These are phyloP conservation scores for Flaveria trinervia DNA, from an alignment of 129 eudicot genomes.

Conservation along the genomic window DNA sequence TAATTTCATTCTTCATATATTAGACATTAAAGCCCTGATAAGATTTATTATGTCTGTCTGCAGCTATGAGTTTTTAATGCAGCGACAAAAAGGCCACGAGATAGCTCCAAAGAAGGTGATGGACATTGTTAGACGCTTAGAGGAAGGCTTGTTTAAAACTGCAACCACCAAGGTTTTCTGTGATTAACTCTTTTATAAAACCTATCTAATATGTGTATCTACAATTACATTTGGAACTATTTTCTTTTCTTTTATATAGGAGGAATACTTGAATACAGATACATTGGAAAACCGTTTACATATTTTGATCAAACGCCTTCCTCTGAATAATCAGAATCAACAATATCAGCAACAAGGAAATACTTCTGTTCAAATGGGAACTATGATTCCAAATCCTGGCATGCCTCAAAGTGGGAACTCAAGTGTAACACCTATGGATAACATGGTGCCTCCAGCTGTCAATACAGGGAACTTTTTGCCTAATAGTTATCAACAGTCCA, in stretches of 20 bases:
- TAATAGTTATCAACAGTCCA: conserved; percentile 70
- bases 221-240: background rate
- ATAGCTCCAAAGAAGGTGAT: conserved; percentile 46
- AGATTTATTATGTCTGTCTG: conserved; percentile 22
- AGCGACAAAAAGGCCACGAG: conserved; percentile 48
- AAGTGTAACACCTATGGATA: conserved; percentile 49
- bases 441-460: conserved; percentile 35
- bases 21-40: conserved; percentile 7
- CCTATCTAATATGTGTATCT: conserved; percentile 2
- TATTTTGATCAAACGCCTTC: conserved; percentile 48
- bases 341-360: conserved; percentile 61
- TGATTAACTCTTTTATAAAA: background rate
- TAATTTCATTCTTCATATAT: background rate
- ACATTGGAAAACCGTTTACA: conserved; percentile 77
- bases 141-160: conserved; percentile 69
- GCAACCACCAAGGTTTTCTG: conserved; percentile 61
- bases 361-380: conserved; percentile 59
- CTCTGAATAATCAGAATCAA: conserved; percentile 50
- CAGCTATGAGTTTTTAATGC: conserved; percentile 63
- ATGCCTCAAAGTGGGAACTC: conserved; percentile 75
- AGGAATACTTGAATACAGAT: conserved; percentile 68
- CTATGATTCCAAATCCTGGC: conserved; percentile 95
- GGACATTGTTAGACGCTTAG: conserved; percentile 74
- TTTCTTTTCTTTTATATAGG: conserved; percentile 49
- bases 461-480: conserved; percentile 49